Base-by-base conservation (phyloP, 768 basidiomycete genomes). In the Boletus fagicola region DNA sequence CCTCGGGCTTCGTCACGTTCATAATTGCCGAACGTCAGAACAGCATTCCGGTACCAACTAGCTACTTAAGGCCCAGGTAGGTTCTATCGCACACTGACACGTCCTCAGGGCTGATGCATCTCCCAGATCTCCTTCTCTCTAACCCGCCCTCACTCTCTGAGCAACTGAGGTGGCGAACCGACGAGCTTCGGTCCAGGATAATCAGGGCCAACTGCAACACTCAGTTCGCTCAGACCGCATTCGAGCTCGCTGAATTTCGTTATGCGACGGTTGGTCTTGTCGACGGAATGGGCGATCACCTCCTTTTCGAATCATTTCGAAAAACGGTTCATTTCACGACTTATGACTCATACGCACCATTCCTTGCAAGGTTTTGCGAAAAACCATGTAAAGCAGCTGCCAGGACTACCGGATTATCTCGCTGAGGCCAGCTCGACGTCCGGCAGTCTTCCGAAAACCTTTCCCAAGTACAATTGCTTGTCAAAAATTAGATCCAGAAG, bases 371-470 rank as follows among this genome's bases (percentile, higher is more conserved):
- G 36, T 49, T 58, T 43, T 46, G 36, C 1, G 48, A 64, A 10
- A 54, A 24, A 26, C 56, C 61, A 2, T 58, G 53, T 18, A 58
- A 36, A 46, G 49, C 33, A 6, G 45, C 35, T 10, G 49, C 64
- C 61, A 0, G 67, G 66, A 31, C 7, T 67, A 1, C 67, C 66
- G n/a, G 61, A 65, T 43, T 65, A 20, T 28, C 51, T 67, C 3
- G 44, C 20, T 9, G 24, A n/a, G 22, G 68, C 66, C 22, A 60
- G 58, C 6, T 60, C 61, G 12, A 68, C 63, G 20, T 68, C 66
- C 4, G 56, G 66, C 49, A 49, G 62, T 12, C 9, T 35, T 9
- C 1, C 56, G 18, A 63, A 68, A n/a, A 15, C 12, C 4, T 62
- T 68, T 15, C 52, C 53, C 4, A 20, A 47, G 22, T 61, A 67